Conservation (phyloP, 2,329 filamentous ascomycete species). For the Xylaria sp. region DNA sequence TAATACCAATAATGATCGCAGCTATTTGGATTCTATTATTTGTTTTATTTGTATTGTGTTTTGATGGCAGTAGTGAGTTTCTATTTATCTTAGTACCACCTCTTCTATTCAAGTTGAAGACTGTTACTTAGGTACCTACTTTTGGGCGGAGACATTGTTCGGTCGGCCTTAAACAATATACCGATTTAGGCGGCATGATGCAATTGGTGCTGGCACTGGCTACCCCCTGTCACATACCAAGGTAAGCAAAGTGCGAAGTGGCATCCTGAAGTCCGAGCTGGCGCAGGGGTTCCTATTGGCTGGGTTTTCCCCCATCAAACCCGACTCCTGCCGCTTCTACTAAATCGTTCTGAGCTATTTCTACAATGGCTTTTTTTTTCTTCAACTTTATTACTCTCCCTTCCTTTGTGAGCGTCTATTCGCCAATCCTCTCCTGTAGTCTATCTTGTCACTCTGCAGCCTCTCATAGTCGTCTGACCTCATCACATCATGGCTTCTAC, state of each 20-base stretch:
- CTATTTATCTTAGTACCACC: background rate
- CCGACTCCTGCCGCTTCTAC: constrained; percentile 35
- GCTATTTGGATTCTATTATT: background rate
- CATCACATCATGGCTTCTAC: constrained; percentile 79
- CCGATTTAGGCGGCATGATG: constrained; percentile 30
- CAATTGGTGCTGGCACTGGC: background rate
- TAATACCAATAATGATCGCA: background rate
- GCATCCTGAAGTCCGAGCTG: constrained; percentile 35
- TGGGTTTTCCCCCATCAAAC: constrained; percentile 33
- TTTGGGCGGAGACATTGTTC: background rate
- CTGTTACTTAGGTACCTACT: too few species aligned
- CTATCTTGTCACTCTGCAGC: constrained; percentile 26
- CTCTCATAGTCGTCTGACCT: constrained; percentile 30
- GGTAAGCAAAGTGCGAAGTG: constrained; percentile 9
- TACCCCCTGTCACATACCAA: background rate
- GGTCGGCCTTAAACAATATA: constrained; percentile 5
- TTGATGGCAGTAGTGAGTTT: background rate
- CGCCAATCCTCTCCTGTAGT: constrained; percentile 24
- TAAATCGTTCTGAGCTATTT: constrained; percentile 41
- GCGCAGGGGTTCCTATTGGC: constrained; percentile 34
- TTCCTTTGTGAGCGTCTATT: constrained; percentile 32
- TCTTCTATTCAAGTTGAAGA: background rate
- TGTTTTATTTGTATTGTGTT: background rate
- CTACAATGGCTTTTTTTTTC: constrained; percentile 38
- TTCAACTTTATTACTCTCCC: constrained; percentile 19